Percentiles rank a stretch among this genome's conserved stretches.
These are phyloP conservation scores for Drechslera avenae DNA, from an alignment of 2,329 filamentous ascomycete genomes.

Conservation along the genomic window DNA sequence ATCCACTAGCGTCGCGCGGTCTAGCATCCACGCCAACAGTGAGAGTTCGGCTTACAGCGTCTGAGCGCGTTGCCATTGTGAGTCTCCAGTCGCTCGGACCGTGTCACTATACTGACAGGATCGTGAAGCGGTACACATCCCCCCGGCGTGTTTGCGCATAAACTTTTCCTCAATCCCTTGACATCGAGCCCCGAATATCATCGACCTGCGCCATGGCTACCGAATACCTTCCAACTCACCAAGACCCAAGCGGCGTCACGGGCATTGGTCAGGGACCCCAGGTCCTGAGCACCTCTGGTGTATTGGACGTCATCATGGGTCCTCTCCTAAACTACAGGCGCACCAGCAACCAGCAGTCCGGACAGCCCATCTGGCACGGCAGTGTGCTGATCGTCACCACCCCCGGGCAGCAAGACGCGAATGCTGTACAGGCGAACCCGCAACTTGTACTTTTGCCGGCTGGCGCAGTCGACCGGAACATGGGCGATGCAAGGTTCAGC, in stretches of 20 bases:
- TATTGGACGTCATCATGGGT: constrained; percentile 68
- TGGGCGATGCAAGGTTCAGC: constrained; percentile 33
- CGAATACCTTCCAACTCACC: constrained; percentile 16
- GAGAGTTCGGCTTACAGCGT: constrained; percentile 5
- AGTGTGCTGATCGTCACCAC: constrained; percentile 83
- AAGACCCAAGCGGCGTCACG: constrained; percentile 31
- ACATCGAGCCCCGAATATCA: constrained; percentile 2
- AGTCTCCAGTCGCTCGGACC: constrained; percentile 10
- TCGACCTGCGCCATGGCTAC: constrained; percentile 7
- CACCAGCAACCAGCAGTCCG: constrained; percentile 63
- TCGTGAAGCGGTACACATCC: constrained; percentile 1
- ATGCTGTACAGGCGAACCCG: constrained; percentile 47
- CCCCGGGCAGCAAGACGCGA: constrained; percentile 62
- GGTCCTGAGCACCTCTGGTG: constrained; percentile 48
- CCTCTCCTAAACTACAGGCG: constrained; percentile 78
- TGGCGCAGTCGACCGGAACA: constrained; percentile 43
- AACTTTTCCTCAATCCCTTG: neutral
- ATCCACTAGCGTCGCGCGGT: constrained; percentile 5
- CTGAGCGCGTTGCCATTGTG: constrained; percentile 23
- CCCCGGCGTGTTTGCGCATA: constrained; percentile 7
- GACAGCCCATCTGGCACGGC: constrained; percentile 71
- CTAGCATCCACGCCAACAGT: constrained; percentile 8
- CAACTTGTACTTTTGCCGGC: constrained; percentile 64
- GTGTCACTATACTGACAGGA: constrained; percentile 18
- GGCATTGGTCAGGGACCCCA: constrained; percentile 53